Base-by-base conservation (phyloP, 768 basidiomycete genomes). In the Hemileccinum impolitum region DNA sequence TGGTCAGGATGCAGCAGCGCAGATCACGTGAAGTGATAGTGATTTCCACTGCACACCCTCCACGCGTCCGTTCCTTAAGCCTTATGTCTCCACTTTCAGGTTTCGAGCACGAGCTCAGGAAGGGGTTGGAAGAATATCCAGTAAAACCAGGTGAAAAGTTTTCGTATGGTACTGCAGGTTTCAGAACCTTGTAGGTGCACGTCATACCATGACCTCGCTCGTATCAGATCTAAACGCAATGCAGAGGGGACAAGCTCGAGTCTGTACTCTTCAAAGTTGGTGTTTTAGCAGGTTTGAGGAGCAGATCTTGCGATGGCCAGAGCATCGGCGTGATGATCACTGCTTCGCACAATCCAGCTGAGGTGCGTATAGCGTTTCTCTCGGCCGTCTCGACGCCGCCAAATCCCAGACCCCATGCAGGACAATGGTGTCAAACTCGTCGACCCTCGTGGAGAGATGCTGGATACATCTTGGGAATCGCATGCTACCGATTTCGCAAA, bases 401-500 rank as follows among this genome's bases (percentile, higher is more conserved):
- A 34, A 41, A 50, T 47, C 37, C 30, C 18, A 50, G 28, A 17
- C 46, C 41, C 51, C 53, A 19, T 48, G 8, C 62, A 96, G 93
- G 96, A 99, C 67, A 99, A 99, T 66, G 96, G 96, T 25, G 96
- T 97, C 55, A 99, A 99, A 70, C 80, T 99, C 34, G 93, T 99
- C 34, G 96, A 99, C 71, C 92, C 96, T 18, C 84, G 82, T 13
- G 96, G 96, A 18, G 95, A 99, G 68, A 99, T 99, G 96, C 78
- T 99, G 10, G 90, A 96, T 64, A 74, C 87, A 2, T 78, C 88
- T 34, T 99, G 96, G 96, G 96, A 99, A 67, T 62, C 63, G 2
- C 81, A 94, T 65, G 94, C 94, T 6, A 95, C 96, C 10, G 69
- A 70, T 7, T 72, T 99, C 13, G 88, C 95, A 48, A 98, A 98